A percentile compares a stretch with the other conserved stretches of the same genome.
Evolutionary conservation across 768 basidiomycete species (phyloP).

Genomic region (Russula emetica): DNA sequence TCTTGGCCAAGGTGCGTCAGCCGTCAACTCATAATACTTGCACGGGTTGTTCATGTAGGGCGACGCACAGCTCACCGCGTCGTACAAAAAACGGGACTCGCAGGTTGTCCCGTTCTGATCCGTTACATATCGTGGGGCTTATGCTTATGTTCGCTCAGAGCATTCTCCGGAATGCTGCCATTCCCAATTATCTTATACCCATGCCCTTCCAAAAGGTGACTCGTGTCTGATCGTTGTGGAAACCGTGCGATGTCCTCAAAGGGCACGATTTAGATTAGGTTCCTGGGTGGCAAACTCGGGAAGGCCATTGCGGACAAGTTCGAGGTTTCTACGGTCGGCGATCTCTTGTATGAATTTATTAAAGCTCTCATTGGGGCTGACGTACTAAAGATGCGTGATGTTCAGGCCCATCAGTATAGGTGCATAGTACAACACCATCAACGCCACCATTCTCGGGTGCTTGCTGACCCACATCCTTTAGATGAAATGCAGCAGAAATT

Average conservation of each 20-base stretch:
- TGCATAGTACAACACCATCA: slow-evolving; percentile 31
- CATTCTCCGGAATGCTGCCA: slow-evolving; percentile 76
- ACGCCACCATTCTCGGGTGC: not conserved
- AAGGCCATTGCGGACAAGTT: slow-evolving; percentile 82
- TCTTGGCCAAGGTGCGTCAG: slow-evolving; percentile 76
- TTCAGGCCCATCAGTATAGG: slow-evolving; percentile 57
- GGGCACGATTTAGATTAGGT: slow-evolving; percentile 63
- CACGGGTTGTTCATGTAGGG: not conserved
- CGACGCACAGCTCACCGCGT: slow-evolving; percentile 66
- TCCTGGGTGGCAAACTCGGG: slow-evolving; percentile 93
- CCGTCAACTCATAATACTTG: slow-evolving; percentile 1
- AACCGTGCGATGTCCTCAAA: not conserved
- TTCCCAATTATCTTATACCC: slow-evolving; percentile 78
- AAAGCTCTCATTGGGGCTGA: not conserved
- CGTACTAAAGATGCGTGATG: not conserved
- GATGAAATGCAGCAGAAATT: slow-evolving; percentile 56
- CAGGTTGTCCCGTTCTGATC: slow-evolving; percentile 48
- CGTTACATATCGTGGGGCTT: not conserved
- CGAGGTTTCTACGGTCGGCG: slow-evolving; percentile 83
- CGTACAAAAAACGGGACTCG: slow-evolving; percentile 84
- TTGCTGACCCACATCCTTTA: not conserved
- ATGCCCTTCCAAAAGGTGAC: slow-evolving; percentile 58
- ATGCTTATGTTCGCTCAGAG: slow-evolving; percentile 46
- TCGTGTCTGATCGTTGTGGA: slow-evolving; percentile 4
- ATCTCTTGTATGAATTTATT: slow-evolving; percentile 65